A percentile compares a stretch with the other conserved stretches of the same genome.
Conservation (phyloP, 805 yeast genomes). For the Candida namnaoensis region DNA sequence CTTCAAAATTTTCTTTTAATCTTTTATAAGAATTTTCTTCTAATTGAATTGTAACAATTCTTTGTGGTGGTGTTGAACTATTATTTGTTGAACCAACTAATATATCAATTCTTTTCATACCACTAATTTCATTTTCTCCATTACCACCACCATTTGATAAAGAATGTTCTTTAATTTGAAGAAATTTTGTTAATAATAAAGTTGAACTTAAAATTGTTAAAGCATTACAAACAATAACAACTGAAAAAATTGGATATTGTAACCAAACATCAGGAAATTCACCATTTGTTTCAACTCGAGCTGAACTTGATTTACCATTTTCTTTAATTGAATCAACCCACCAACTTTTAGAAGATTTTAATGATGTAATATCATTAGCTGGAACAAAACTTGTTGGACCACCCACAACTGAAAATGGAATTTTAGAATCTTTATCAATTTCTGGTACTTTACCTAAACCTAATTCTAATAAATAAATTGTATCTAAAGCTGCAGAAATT, state of each 20-base stretch:
- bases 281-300: conserved; percentile 11
- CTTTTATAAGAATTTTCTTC: conserved; percentile 2
- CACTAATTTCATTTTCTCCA: conserved; percentile 2
- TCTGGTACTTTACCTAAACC: conserved; percentile 29
- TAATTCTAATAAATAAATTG: conserved; percentile 26
- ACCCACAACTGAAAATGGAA: conserved; percentile 17
- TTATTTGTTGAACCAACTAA: background rate
- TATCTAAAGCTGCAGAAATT: conserved; percentile 20
- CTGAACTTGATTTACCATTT: conserved; percentile 11
- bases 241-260: conserved; percentile 26
- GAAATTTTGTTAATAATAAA: conserved; percentile 13
- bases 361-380: conserved; percentile 13
- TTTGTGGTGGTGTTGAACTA: conserved; percentile 2
- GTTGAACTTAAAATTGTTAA: conserved; percentile 24
- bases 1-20: conserved; percentile 7
- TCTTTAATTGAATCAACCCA: conserved; percentile 17
- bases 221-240: conserved; percentile 19
- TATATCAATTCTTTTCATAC: too few relatives aligned
- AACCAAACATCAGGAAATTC: conserved; percentile 29
- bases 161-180: conserved; percentile 7
- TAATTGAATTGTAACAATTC: conserved; percentile 6
- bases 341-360: conserved; percentile 15
- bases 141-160: background rate
- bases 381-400: conserved; percentile 21
- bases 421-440: conserved; percentile 3